These are phyloP conservation scores for Boehmeria nivea DNA, from an alignment of 306 rosid genomes.

Conservation along the genomic window DNA sequence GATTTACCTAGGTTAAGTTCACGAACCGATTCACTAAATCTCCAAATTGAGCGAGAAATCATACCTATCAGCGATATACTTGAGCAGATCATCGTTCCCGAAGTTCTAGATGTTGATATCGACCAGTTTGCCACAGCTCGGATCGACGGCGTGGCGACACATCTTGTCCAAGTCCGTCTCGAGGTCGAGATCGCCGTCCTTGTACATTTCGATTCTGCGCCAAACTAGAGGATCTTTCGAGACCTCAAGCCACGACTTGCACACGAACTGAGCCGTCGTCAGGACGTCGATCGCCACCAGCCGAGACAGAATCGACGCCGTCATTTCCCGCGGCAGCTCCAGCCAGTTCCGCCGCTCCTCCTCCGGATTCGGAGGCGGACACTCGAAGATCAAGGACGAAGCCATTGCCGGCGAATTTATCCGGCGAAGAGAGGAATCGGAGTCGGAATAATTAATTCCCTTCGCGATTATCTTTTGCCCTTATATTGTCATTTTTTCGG, in stretches of 20 bases:
- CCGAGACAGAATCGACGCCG: conserved; percentile 33
- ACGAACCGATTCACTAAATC: too few species aligned
- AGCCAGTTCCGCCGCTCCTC: conserved; percentile 34
- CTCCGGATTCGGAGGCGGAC: too few species aligned
- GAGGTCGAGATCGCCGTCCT: neutral
- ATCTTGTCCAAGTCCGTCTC: conserved; percentile 13
- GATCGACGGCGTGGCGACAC: conserved; percentile 48
- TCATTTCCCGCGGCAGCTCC: conserved; percentile 48
- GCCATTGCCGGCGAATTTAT: too few species aligned
- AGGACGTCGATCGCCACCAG: conserved; percentile 39
- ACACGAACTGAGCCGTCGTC: conserved; percentile 34
- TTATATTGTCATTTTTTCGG: too few species aligned
- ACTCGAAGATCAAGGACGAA: too few species aligned
- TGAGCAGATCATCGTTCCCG: conserved; percentile 41
- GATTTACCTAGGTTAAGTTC: too few species aligned
- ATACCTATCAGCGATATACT: conserved; percentile 41
- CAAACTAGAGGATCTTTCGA: conserved; percentile 49
- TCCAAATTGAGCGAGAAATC: too few species aligned
- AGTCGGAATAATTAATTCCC: too few species aligned
- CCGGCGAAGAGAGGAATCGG: too few species aligned
- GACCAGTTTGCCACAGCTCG: conserved; percentile 39
- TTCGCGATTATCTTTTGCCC: too few species aligned
- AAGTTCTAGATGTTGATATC: conserved; percentile 39
- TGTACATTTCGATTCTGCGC: conserved; percentile 45
- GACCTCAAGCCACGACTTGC: conserved; percentile 49